Percentiles rank a stretch among this genome's conserved stretches.
Conservation (phyloP, 768 basidiomycete species). For the Cystobasidium tubakii region DNA sequence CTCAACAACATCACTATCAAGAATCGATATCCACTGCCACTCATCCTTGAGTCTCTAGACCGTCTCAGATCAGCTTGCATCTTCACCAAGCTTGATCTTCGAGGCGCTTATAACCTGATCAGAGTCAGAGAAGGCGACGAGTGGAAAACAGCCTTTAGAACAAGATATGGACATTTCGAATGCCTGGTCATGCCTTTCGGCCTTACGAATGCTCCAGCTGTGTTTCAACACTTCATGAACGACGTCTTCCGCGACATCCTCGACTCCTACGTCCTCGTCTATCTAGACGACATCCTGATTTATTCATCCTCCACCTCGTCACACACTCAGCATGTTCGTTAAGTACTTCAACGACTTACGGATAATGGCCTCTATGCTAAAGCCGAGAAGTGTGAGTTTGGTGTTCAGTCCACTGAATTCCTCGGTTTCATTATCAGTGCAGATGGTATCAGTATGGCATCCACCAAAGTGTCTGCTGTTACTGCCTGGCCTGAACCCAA, state of each 20-base stretch:
- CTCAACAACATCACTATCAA: conserved; percentile 38
- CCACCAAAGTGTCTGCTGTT: conserved; percentile 52
- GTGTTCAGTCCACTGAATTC: conserved; percentile 36
- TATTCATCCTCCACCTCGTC: conserved; percentile 51
- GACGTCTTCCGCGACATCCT: conserved; percentile 51
- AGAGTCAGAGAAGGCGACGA: conserved; percentile 52
- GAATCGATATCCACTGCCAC: conserved; percentile 41
- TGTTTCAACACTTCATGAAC: conserved; percentile 54
- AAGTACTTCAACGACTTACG: conserved; percentile 49
- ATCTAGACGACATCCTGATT: conserved; percentile 55
- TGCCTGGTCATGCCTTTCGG: conserved; percentile 53
- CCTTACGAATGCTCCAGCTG: conserved; percentile 47
- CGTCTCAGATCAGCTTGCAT: conserved; percentile 44
- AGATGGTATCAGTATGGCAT: conserved; percentile 51
- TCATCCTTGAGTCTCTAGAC: conserved; percentile 36
- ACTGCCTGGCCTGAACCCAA: conserved; percentile 51
- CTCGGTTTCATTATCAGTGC: conserved; percentile 52
- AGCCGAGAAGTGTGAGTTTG: conserved; percentile 47
- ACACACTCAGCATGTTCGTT: conserved; percentile 49
- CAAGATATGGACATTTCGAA: conserved; percentile 52
- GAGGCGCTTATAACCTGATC: conserved; percentile 53
- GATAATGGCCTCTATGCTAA: conserved; percentile 50
- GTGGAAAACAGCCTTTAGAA: conserved; percentile 53
- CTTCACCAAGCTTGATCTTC: conserved; percentile 51
- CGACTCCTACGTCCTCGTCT: conserved; percentile 52